Evolutionary conservation across 305 asterid species (phyloP).

Genomic region (Fraxinus greggii): DNA sequence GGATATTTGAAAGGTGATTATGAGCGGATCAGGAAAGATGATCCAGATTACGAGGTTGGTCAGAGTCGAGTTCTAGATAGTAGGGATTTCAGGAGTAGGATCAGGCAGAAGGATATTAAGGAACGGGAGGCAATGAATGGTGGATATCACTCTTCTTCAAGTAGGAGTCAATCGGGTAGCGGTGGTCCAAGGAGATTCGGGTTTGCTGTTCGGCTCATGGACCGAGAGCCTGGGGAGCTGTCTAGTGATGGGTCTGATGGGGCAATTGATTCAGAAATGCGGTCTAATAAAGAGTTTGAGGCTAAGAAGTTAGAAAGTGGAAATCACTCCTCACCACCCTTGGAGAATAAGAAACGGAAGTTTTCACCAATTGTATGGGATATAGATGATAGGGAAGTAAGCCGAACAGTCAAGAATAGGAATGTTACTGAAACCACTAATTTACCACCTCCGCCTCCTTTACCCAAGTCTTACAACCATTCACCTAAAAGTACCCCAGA

Average conservation of each 20-base stretch:
- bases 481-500: slow-evolving; percentile 28
- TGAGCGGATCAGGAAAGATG: slow-evolving; percentile 45
- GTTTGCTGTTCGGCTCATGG: slow-evolving; percentile 31
- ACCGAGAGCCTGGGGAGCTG: slow-evolving; percentile 89
- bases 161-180: slow-evolving; percentile 51
- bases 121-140: slow-evolving; percentile 55
- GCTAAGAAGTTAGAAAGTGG: slow-evolving; percentile 38
- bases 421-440: slow-evolving; percentile 25
- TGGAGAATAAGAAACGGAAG: slow-evolving; percentile 56
- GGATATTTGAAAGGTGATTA: slow-evolving; percentile 47
- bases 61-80: slow-evolving; percentile 31
- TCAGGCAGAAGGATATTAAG: slow-evolving; percentile 54
- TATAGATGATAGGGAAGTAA: slow-evolving; percentile 55
- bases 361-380: slow-evolving; percentile 92
- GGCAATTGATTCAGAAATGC: slow-evolving; percentile 44
- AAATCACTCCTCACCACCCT: slow-evolving; percentile 32
- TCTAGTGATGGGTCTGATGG: slow-evolving; percentile 86
- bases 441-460: slow-evolving; percentile 35
- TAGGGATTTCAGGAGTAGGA: slow-evolving; percentile 40
- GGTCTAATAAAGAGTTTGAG: slow-evolving; percentile 30
- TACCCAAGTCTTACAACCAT: slow-evolving; percentile 24
- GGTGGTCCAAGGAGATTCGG: slow-evolving; percentile 35
- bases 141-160: slow-evolving; percentile 41
- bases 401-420: slow-evolving; percentile 33
- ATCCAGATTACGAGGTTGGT: slow-evolving; percentile 32